phyloP scores from a whole-genome alignment of 73 alveolate species.

The Stentor roeselii region DNA sequence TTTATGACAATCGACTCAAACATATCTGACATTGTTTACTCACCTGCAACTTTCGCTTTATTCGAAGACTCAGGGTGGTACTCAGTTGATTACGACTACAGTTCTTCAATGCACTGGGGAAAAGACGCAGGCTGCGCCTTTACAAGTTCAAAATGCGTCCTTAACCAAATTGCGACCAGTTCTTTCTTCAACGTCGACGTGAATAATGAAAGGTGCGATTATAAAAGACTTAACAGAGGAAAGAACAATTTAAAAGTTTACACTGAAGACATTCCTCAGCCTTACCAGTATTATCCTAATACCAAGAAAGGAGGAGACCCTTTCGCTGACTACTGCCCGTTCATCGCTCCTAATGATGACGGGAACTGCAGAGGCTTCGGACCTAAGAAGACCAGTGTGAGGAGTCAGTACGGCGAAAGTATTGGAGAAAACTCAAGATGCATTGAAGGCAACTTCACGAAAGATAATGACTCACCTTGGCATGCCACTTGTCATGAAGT shows the following conservation, averaged over 20 bases:
- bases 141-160: neutral
- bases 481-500: neutral
- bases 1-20: neutral
- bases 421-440: constrained; percentile 15
- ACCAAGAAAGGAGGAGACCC: neutral
- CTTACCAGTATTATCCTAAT: neutral
- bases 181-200: neutral
- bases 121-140: constrained; percentile 7
- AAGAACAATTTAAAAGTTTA: neutral
- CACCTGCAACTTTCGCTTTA: constrained; percentile 9
- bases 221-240: neutral
- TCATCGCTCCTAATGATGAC: neutral
- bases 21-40: neutral
- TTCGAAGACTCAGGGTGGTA: constrained; percentile 34
- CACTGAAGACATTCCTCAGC: neutral
- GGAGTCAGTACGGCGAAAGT: neutral
- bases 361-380: constrained; percentile 13
- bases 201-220: neutral
- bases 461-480: neutral
- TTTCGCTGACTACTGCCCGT: constrained; percentile 23
- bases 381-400: neutral
- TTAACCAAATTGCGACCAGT: neutral
- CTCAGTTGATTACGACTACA: neutral
- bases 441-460: constrained; percentile 4
- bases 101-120: neutral